phyloP scores from a whole-genome alignment of 495 filamentous ascomycete genomes.

The Tuber aestivum region DNA sequence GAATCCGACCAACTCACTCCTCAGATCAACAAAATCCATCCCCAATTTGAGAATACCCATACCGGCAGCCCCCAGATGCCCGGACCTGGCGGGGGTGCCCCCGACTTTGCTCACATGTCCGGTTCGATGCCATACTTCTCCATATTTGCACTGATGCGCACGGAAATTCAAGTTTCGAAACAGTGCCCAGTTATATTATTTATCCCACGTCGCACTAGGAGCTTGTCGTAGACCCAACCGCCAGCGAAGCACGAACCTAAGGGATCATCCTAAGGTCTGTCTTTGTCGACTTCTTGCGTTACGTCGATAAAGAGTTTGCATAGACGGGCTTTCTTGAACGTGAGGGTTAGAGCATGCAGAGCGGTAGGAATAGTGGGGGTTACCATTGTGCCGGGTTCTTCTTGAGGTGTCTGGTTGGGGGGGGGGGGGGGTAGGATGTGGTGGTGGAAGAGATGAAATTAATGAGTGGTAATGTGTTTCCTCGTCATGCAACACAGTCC shows the following conservation, averaged over 20 bases:
- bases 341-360: constrained; percentile 9
- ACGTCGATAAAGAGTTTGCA: constrained; percentile 33
- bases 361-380: not conserved
- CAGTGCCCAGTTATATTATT: constrained; percentile 87
- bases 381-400: no score
- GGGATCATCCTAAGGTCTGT: not conserved
- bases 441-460: no score
- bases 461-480: no score
- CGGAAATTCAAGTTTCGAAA: constrained; percentile 61
- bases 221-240: constrained; percentile 96
- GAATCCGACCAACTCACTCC: constrained; percentile 85
- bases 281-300: constrained; percentile 27
- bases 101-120: constrained; percentile 65
- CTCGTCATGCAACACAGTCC: no score
- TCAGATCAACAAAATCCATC: constrained; percentile 87
- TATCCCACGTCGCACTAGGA: constrained; percentile 73
- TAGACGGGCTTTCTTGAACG: constrained; percentile 16
- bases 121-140: constrained; percentile 46
- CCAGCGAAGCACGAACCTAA: constrained; percentile 78
- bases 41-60: constrained; percentile 80
- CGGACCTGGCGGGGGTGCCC: constrained; percentile 91
- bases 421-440: no score
- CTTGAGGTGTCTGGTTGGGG: no score
- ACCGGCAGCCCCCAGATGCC: constrained; percentile 89
- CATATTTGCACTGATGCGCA: constrained; percentile 52